These are phyloP conservation scores for Fomitopsis pulvina DNA, from an alignment of 768 basidiomycete genomes.

Conservation along the genomic window DNA sequence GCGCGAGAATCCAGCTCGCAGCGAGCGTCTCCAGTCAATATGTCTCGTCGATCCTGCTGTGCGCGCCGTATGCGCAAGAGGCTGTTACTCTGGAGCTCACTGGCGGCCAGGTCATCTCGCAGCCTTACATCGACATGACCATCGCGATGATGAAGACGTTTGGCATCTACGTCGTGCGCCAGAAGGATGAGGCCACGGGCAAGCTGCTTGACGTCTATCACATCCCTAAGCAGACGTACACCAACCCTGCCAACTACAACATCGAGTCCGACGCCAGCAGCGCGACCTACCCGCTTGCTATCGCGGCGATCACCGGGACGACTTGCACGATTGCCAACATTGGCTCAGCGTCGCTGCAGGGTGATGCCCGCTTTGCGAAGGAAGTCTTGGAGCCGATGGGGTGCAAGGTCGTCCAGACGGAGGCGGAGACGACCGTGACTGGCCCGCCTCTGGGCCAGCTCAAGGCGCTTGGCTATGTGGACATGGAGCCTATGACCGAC, in stretches of 20 bases:
- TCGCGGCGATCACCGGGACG: constrained; percentile 97
- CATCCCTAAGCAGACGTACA: constrained; percentile 76
- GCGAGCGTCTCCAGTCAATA: constrained; percentile 98
- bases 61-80: constrained; percentile 86
- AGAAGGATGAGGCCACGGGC: constrained; percentile 52
- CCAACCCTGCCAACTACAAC: constrained; percentile 72
- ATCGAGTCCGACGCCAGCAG: constrained; percentile 95
- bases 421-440: constrained; percentile 82
- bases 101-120: constrained; percentile 94
- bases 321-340: constrained; percentile 92
- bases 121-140: constrained; percentile 99
- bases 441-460: constrained; percentile 82
- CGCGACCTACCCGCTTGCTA: constrained; percentile 94
- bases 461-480: constrained; percentile 77
- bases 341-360: constrained; percentile 85
- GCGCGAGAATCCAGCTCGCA: constrained; percentile 77
- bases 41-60: constrained; percentile 93
- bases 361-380: constrained; percentile 95
- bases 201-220: constrained; percentile 73
- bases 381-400: constrained; percentile 95
- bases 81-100: constrained; percentile 85
- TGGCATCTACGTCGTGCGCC: constrained; percentile 69
- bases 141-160: constrained; percentile 96
- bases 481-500: constrained; percentile 99
- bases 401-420: constrained; percentile 83